Evolutionary conservation across 2,329 filamentous ascomycete species (phyloP).

Genomic region (Colletotrichum melonis): DNA sequence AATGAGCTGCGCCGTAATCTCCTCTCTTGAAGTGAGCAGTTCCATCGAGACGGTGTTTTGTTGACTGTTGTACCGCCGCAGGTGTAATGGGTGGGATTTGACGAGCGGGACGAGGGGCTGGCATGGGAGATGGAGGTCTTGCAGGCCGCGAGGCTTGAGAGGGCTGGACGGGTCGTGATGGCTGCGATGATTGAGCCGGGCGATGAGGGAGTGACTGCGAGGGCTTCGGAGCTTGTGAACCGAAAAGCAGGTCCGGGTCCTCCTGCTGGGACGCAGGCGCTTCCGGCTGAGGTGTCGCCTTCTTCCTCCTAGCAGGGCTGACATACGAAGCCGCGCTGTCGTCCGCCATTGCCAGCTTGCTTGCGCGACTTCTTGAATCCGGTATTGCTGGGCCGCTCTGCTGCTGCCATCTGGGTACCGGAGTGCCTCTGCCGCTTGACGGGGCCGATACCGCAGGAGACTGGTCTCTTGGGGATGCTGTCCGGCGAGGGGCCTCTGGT

Average conservation of each 20-base stretch:
- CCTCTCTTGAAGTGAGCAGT: conserved; percentile 93
- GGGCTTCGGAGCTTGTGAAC: conserved; percentile 50
- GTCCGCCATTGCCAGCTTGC: conserved; percentile 80
- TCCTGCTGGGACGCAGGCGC: conserved; percentile 54
- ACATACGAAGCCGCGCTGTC: conserved; percentile 87
- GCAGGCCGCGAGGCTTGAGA: conserved; percentile 46
- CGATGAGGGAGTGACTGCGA: conserved; percentile 49
- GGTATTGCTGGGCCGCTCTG: conserved; percentile 55
- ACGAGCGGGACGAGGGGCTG: conserved; percentile 62
- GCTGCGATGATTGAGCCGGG: conserved; percentile 48
- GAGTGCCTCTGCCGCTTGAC: conserved; percentile 54
- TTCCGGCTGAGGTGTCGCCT: conserved; percentile 60
- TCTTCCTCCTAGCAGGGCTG: conserved; percentile 85
- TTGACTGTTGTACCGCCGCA: conserved; percentile 78
- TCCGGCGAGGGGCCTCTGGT: conserved; percentile 40
- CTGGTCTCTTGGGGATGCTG: conserved; percentile 54
- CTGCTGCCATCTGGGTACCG: conserved; percentile 73
- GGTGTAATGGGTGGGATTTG: conserved; percentile 76
- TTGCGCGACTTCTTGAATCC: conserved; percentile 72
- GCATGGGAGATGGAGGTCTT: conserved; percentile 48
- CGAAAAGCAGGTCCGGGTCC: conserved; percentile 75
- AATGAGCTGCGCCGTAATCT: conserved; percentile 88
- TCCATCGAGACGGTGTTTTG: conserved; percentile 81
- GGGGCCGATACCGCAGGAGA: conserved; percentile 60
- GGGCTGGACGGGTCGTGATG: conserved; percentile 49